phyloP scores from a whole-genome alignment of 106 monocot genomes.

The Acorus calamus region DNA sequence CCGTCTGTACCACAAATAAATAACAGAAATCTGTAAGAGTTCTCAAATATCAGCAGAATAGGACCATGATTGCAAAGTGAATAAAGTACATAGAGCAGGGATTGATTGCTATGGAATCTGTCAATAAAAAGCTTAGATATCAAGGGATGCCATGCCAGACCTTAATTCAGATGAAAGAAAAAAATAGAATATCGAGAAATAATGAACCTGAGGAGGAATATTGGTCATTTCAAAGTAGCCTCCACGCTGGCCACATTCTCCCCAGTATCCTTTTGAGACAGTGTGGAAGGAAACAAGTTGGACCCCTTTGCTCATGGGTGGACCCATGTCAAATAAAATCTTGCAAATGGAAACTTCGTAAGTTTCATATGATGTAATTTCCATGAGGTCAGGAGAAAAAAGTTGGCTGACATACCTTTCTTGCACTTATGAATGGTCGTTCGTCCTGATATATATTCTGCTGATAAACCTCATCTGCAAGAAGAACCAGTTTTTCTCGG shows the following conservation, averaged over 20 bases:
- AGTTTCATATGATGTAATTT: not conserved
- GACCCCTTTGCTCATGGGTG: constrained; percentile 73
- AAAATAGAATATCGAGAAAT: not conserved
- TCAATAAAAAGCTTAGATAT: too few species aligned
- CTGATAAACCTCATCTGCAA: constrained; percentile 99
- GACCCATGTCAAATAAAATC: constrained; percentile 88
- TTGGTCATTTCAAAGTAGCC: constrained; percentile 99
- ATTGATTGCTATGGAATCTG: too few species aligned
- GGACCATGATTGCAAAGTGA: too few species aligned
- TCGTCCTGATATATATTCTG: constrained; percentile 97
- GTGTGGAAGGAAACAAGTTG: constrained; percentile 99
- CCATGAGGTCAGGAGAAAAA: not conserved
- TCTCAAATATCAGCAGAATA: not conserved
- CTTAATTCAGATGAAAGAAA: not conserved
- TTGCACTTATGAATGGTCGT: constrained; percentile 85
- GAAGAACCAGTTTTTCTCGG: constrained; percentile 66
- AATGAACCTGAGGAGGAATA: constrained; percentile 57
- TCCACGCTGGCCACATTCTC: constrained; percentile 99
- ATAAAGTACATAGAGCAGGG: too few species aligned
- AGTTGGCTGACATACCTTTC: constrained; percentile 57
- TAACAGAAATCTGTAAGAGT: not conserved
- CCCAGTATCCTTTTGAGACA: constrained; percentile 98
- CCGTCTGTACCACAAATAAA: constrained; percentile 39
- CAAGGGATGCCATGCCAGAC: too few species aligned
- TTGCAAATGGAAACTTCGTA: constrained; percentile 18